Base-by-base conservation (phyloP, 2,329 filamentous ascomycete species). In the Ophiostoma sp. region DNA sequence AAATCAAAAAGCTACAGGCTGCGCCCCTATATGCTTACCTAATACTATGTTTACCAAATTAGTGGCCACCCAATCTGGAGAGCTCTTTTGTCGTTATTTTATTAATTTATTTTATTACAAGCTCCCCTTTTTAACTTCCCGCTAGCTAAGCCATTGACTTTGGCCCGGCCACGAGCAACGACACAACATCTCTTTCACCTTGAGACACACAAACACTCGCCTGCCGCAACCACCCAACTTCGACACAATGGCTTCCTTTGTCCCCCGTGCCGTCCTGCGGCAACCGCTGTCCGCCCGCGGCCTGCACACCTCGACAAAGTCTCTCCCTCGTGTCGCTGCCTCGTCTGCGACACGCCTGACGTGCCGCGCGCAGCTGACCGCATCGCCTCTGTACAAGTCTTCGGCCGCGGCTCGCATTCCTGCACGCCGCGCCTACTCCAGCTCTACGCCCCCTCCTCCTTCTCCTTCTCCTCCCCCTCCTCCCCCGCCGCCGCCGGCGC, bases 401-500 rank as follows among this genome's bases (percentile, higher is more conserved):
- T 55, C 16, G 38, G 36, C 12, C 8, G 12, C 18, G n/a, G 41
- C 62, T 42, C 16, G 40, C 60, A 42, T 66, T 16, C 1, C 64
- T 12, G 66, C 66, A 16, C 65, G 65, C 47, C 69, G 65, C 55
- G 58, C 66, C 16, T 68, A 63, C 67, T 68, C 69, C 18, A 65
- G 45, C 44, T 27, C 67, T 55, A 36, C 52, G 40, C n/a, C 65
- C 16, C 27, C 38, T 36, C 14, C 62, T 41, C 27, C 42, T 38
- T 36, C 55, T 27, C 27, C 27, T 27, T 27, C 27, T 38, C 42
- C 55, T n/a, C 47, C 60, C 1, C 64, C 67, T 4, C 67, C 67
- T 11, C 68, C 70, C 14, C 69, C 70, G 4, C 67, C 70, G 36
- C 67, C 70, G 47, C 69, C 72, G 3, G 66, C 71, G 4, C 68